Conservation (phyloP, 2,329 filamentous ascomycete genomes). For the Shiraia bambusicola region DNA sequence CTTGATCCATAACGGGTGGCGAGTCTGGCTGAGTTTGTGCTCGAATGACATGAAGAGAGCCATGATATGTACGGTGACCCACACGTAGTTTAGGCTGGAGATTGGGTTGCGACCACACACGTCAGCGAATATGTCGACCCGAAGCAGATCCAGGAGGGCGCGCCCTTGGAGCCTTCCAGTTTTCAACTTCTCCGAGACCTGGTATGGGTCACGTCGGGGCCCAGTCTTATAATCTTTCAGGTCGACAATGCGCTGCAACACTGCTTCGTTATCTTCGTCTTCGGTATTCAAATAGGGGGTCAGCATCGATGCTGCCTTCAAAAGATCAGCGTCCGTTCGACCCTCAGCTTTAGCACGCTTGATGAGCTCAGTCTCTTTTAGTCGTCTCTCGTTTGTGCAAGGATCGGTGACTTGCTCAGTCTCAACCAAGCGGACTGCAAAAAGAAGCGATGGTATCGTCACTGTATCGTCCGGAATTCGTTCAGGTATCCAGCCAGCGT, state of each 20-base stretch:
- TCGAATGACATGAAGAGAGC: slow-evolving; percentile 14
- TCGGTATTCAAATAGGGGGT: background rate
- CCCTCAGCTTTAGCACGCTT: slow-evolving; percentile 14
- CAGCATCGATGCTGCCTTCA: slow-evolving; percentile 11
- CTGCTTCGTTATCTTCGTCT: slow-evolving; percentile 1
- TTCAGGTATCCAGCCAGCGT: slow-evolving; percentile 17
- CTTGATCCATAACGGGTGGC: slow-evolving; percentile 12
- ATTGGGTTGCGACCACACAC: slow-evolving; percentile 13
- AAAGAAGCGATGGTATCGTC: slow-evolving; percentile 12
- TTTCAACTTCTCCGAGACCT: slow-evolving; percentile 8
- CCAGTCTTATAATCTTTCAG: slow-evolving; percentile 10
- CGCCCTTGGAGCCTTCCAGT: slow-evolving; percentile 5
- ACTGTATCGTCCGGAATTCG: slow-evolving; percentile 14
- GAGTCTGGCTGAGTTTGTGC: slow-evolving; percentile 9
- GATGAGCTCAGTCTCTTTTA: slow-evolving; percentile 14
- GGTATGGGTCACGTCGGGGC: slow-evolving; percentile 10
- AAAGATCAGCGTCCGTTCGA: slow-evolving; percentile 6
- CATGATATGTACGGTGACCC: slow-evolving; percentile 13
- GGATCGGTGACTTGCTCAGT: slow-evolving; percentile 8
- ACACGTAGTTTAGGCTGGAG: slow-evolving; percentile 16
- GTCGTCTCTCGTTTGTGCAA: slow-evolving; percentile 6
- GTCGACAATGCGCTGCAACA: slow-evolving; percentile 1
- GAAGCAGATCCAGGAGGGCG: slow-evolving; percentile 11
- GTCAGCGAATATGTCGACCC: slow-evolving; percentile 16
- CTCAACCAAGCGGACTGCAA: slow-evolving; percentile 8